Evolutionary conservation across 2,329 filamentous ascomycete species (phyloP).

Genomic region (Diplodia sapinea): DNA sequence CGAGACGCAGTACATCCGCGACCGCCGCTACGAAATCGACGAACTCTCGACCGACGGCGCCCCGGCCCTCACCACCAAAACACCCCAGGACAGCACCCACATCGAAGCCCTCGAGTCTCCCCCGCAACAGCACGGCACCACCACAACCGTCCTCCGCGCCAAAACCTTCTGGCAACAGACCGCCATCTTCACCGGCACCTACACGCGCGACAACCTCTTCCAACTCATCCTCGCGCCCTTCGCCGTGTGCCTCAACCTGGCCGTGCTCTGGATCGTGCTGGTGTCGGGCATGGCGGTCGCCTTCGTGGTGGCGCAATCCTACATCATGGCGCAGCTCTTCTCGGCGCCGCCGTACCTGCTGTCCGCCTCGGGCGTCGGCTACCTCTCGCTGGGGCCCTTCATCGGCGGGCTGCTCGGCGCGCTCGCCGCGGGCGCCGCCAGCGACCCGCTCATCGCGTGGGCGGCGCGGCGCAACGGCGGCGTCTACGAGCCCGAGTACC

Average conservation of each 20-base stretch:
- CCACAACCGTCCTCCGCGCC: conserved; percentile 33
- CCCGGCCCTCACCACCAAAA: not conserved
- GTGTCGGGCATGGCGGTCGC: conserved; percentile 52
- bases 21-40: conserved; percentile 38
- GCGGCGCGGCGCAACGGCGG: conserved; percentile 36
- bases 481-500: conserved; percentile 40
- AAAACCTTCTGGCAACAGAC: conserved; percentile 48
- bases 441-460: conserved; percentile 39
- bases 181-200: conserved; percentile 49
- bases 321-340: conserved; percentile 52
- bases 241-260: conserved; percentile 58
- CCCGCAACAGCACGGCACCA: too few relatives aligned
- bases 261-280: conserved; percentile 58
- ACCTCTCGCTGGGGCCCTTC: conserved; percentile 49
- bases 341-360: conserved; percentile 47
- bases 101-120: too few relatives aligned
- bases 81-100: too few relatives aligned
- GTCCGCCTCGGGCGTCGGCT: conserved; percentile 54
- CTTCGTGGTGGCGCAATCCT: conserved; percentile 53
- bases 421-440: conserved; percentile 49
- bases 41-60: conserved; percentile 22
- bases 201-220: conserved; percentile 47
- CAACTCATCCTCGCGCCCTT: conserved; percentile 53
- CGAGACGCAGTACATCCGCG: conserved; percentile 57
- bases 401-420: conserved; percentile 44